Base-by-base conservation (phyloP, 805 yeast species). In the Nakazawaea ambrosiae region DNA sequence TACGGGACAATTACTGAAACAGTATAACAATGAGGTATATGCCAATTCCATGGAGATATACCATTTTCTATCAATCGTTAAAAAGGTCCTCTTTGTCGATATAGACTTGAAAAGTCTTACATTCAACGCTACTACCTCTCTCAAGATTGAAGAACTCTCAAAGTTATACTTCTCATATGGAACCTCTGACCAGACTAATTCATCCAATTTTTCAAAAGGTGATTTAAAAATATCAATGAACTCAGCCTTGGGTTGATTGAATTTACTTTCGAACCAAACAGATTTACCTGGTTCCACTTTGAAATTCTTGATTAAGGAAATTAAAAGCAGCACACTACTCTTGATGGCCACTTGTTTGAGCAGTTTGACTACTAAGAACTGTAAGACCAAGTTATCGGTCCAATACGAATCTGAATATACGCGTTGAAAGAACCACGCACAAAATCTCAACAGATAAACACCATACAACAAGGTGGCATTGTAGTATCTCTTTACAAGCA, bases 11-110 rank as follows among this genome's bases (percentile, higher is more conserved):
- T 25, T 27, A 3, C 20, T 14, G 23, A 34, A 39, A 19, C 38
- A 39, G 18, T 11, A 39, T 6, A 39, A 12, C 4, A 30, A 20
- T 11, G 41, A 24, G 3, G 19, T 31, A 18, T 33, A 34, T 6
- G 31, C 18, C n/a, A 39, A 12, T 22, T 39, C 41, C 27, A 29
- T 25, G 6, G 35, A 23, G 14, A 33, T 39, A 25, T 19, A 33
- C 31, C 34, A 39, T 26, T 33, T 39, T 16, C 37, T 29, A 29
- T 39, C 41, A 12, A 39, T 26, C 25, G 37, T 39, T 11, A 39
- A 26, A n/a, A 33, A 33, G 10, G 41, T 29, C n/a, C 27, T 39
- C 24, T 26, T 15, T 25, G 24, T 5, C 7, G 37, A 30, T 24
- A 39, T 29, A 8, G 31, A 19, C n/a, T 27, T 31, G 33, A 39